phyloP scores from a whole-genome alignment of 148 eudicot species.

The Fagopyrum homotropicum region DNA sequence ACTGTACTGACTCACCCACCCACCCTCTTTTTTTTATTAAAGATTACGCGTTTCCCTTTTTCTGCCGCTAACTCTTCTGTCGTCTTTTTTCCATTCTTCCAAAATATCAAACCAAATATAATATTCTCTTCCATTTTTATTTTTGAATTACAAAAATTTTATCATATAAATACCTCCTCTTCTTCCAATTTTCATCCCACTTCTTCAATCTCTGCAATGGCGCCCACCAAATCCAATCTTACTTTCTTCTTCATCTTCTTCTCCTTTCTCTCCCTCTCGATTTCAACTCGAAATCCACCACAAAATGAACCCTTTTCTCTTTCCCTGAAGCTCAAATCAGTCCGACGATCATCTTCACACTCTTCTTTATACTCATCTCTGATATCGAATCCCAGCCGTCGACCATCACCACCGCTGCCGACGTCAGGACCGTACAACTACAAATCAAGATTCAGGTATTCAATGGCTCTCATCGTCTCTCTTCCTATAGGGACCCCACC shows the following conservation, averaged over 20 bases:
- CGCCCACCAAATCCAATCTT: background rate
- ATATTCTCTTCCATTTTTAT: background rate
- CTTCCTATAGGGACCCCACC: conserved; percentile 10
- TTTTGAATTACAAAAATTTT: background rate
- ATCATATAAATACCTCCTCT: background rate
- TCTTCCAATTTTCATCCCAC: background rate
- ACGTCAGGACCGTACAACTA: background rate
- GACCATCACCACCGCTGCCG: background rate
- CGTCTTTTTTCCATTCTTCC: background rate
- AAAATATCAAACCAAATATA: background rate
- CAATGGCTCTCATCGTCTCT: conserved; percentile 9
- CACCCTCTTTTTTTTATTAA: background rate
- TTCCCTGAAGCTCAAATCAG: background rate
- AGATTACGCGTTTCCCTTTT: conserved; percentile 8
- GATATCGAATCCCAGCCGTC: background rate
- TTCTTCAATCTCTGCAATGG: background rate
- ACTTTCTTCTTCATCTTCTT: background rate
- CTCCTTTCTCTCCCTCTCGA: background rate
- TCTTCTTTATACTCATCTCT: background rate
- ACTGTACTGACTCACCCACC: background rate
- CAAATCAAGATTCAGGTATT: conserved; percentile 7
- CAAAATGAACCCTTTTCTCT: background rate
- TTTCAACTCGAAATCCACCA: background rate
- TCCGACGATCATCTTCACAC: background rate
- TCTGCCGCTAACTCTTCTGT: conserved; percentile 5